Percentiles rank a stretch among this genome's conserved stretches.
These are phyloP conservation scores for Rugonectria rugulosa DNA, from an alignment of 2,329 filamentous ascomycete species.

Conservation along the genomic window DNA sequence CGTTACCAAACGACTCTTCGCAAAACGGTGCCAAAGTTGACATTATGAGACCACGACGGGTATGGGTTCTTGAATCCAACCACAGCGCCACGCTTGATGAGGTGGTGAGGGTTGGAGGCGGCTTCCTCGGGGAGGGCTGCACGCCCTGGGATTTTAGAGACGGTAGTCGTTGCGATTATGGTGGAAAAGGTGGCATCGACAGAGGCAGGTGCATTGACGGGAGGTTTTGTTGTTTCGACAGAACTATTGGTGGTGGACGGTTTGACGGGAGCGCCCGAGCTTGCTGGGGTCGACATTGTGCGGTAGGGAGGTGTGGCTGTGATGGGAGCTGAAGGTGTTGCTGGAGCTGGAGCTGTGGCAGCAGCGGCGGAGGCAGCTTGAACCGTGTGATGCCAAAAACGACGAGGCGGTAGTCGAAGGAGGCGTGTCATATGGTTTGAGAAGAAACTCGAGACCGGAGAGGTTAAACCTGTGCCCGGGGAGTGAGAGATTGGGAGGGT, in stretches of 20 bases:
- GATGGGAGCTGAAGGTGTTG: conserved; percentile 4
- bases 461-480: background rate
- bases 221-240: background rate
- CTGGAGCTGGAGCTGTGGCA: conserved; percentile 1
- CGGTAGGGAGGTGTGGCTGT: background rate
- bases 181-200: conserved; percentile 26
- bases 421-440: conserved; percentile 35
- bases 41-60: conserved; percentile 50
- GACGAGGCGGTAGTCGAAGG: conserved; percentile 26
- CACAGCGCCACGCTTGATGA: conserved; percentile 49
- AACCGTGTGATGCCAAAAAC: conserved; percentile 25
- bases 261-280: conserved; percentile 13
- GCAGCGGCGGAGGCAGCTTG: conserved; percentile 6
- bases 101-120: conserved; percentile 56
- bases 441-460: background rate
- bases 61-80: conserved; percentile 60
- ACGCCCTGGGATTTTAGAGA: conserved; percentile 46
- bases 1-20: conserved; percentile 47
- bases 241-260: background rate
- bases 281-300: conserved; percentile 17
- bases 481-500: conserved; percentile 5
- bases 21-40: conserved; percentile 35
- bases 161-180: conserved; percentile 32
- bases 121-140: conserved; percentile 51
- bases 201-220: conserved; percentile 3